These are phyloP conservation scores for Ophiostoma populinum DNA, from an alignment of 2,329 filamentous ascomycete genomes.

Conservation along the genomic window DNA sequence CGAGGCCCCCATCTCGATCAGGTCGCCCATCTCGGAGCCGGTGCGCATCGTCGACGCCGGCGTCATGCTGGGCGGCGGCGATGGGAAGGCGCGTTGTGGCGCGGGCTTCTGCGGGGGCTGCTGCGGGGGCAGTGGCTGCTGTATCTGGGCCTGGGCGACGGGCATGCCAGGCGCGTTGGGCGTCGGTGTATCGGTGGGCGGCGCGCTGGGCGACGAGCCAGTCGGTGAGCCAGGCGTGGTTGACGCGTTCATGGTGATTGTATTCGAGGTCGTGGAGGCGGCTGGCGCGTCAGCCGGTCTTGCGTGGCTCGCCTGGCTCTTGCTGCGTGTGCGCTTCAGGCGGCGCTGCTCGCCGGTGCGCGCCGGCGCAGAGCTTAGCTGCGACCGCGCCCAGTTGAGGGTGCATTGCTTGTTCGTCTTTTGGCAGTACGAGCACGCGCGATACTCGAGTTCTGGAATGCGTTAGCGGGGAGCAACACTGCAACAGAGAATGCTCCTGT, in stretches of 20 bases:
- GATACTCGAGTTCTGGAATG: not conserved
- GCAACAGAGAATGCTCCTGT: not conserved
- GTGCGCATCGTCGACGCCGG: conserved; percentile 4
- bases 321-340: conserved; percentile 6
- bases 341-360: conserved; percentile 6
- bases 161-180: too few species aligned
- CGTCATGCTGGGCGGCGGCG: conserved; percentile 3
- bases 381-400: conserved; percentile 13
- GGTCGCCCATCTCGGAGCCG: conserved; percentile 3
- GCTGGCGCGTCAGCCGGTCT: too few species aligned
- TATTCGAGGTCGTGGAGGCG: too few species aligned
- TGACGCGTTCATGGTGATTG: too few species aligned
- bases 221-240: too few species aligned
- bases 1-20: not conserved
- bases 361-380: conserved; percentile 5
- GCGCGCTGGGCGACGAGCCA: too few species aligned
- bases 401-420: conserved; percentile 14
- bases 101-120: not conserved
- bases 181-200: too few species aligned
- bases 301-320: not conserved
- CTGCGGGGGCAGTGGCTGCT: not conserved
- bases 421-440: conserved; percentile 13
- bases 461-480: too few species aligned
- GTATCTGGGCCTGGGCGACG: too few species aligned
- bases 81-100: not conserved